Base-by-base conservation (phyloP, 495 filamentous ascomycete species). In the Acidiella bohemica region DNA sequence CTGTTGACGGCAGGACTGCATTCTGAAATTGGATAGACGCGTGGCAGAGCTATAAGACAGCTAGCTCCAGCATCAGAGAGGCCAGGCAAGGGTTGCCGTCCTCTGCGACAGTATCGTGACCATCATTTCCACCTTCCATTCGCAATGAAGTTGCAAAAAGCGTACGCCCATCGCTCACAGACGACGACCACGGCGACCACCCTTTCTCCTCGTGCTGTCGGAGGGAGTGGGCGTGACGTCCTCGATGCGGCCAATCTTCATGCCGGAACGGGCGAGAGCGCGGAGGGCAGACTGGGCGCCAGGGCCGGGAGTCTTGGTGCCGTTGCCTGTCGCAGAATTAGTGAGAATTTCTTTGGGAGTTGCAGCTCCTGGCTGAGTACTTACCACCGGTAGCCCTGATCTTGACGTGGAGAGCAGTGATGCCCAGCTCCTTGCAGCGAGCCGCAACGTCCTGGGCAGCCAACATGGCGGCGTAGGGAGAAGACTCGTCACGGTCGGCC, bases 151-250 rank as follows among this genome's bases (percentile, higher is more conserved):
- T 27, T n/a, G 25, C 7, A 27, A n/a, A 35, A 53, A 55, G 53
- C 47, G 49, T 37, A 55, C 30, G 38, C 29, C 46, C 31, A 49
- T 53, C 28, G 59, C 63, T 78, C 72, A 96, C 64, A 99, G 78
- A 88, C 90, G 87, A 68, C 90, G 90, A 94, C 90, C 90, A 81
- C 90, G 87, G 67, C 90, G 84, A 93, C 90, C 90, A 70, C 90
- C 90, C 80, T 99, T 99, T 66, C 88, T 81, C 66, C 90, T 83
- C 54, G 90, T 99, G 65, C 81, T 88, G 70, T 99, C 90, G 63
- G 90, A 96, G 51, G 90, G 90, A 25, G 90, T 96, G 49, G 90
- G 90, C 52, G 90, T 99, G 44, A 99, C 90, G 66, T 99, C 90
- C 79, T 99, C 90, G 58, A 99, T 99, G 57, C 90, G 78, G 59